A percentile compares a stretch with the other conserved stretches of the same genome.
Evolutionary conservation across 192 early-diverging fungal species (phyloP).

Genomic region (Umbelopsis sp.): DNA sequence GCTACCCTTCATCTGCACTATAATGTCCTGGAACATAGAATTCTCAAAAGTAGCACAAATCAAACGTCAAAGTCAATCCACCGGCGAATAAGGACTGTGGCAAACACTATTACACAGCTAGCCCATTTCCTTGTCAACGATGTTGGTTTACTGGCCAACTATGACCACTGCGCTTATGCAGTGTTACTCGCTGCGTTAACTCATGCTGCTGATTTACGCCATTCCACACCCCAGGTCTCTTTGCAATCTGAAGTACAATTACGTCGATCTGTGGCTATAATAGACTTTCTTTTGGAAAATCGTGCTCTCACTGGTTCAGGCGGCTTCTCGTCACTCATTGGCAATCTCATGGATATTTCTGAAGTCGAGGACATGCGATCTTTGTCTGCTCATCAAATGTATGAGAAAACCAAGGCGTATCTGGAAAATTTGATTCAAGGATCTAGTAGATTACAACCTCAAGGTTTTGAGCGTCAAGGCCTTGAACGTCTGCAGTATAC

Average conservation of each 20-base stretch:
- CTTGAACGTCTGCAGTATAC: neutral
- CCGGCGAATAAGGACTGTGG: constrained; percentile 24
- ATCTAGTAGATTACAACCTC: neutral
- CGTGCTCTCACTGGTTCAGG: constrained; percentile 5
- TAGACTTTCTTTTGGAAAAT: constrained; percentile 4
- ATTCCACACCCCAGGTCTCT: neutral
- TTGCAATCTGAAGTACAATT: constrained; percentile 17
- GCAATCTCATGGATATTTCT: neutral
- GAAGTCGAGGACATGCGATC: neutral
- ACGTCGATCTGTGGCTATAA: constrained; percentile 7
- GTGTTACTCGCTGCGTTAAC: constrained; percentile 8
- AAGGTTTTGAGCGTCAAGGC: constrained; percentile 2
- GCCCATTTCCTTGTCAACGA: constrained; percentile 15
- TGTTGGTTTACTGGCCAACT: neutral
- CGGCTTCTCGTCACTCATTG: constrained; percentile 1
- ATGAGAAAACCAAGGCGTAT: neutral
- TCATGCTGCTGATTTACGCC: constrained; percentile 2
- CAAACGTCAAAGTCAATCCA: constrained; percentile 27
- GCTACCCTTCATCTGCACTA: constrained; percentile 39
- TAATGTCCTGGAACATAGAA: constrained; percentile 32
- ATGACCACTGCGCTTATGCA: neutral
- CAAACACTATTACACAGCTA: constrained; percentile 35
- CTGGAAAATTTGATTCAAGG: neutral
- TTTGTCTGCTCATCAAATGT: neutral
- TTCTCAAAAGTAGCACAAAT: constrained; percentile 28